Evolutionary conservation across 1,284 basidiomycete genomes (phyloP), one percentile per base, ranked within the genome.

Genomic region (Ceratobasidium sp.): DNA sequence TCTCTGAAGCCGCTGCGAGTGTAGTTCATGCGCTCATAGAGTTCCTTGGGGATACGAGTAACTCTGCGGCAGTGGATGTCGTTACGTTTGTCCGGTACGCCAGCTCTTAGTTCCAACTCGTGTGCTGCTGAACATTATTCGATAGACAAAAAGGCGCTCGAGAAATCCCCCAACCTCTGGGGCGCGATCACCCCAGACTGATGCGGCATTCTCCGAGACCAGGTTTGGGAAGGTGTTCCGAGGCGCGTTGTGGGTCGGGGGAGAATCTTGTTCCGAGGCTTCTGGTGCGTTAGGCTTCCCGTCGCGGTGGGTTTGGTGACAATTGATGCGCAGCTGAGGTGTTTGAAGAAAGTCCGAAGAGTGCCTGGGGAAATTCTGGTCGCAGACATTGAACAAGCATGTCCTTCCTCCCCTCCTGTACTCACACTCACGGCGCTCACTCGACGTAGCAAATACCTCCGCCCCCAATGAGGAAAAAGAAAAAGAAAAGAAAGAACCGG

Each of bases 11-110:
- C 16, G 97, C 97, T 2, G 93, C 94, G 4, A 96, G 92, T 78
- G 97, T 99, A 61, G 96, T 99, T 0, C 94, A 97, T 79, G 96
- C 96, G 2, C 87, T 99, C 69, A 98, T 99, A 95, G 96, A 98
- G 80, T 99, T 99, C 89, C 88, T 99, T 49, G 95, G 96, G 37
- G 97, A 99, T 83, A 92, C 94, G 5, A 96, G 92, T 84, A 98
- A 98, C 84, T 93, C 96, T 0, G 95, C 94, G 9, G 96, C 97
- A 0, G 88, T 98, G 53, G 97, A 98, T 80, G 97, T 98, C 59
- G 96, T 98, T 74, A 88, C 96, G 1, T 98, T 98, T 81, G 96
- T 98, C 69, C 90, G 95, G 88, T 90, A 86, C 81, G 14, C 61
- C 27, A 58, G 72, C 19, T 22, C 46, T 22, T 37, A 48, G 22